These are phyloP conservation scores for Populus ilicifolia DNA, from an alignment of 345 rosid species.

Conservation along the genomic window DNA sequence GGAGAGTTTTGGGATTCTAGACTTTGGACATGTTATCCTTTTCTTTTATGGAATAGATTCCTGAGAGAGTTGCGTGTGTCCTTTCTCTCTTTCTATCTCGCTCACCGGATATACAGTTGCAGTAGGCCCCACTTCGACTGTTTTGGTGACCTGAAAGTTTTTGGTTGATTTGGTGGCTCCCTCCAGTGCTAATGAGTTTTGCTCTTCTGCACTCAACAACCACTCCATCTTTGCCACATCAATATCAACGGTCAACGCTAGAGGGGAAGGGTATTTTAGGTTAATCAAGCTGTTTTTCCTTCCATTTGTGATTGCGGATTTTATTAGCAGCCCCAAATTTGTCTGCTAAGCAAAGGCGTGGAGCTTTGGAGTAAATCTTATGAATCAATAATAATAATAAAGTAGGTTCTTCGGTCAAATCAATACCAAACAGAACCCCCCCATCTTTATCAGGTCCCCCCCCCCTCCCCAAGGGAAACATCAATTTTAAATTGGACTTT, in stretches of 20 bases:
- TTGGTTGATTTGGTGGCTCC: constrained; percentile 43
- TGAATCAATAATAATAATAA: background rate
- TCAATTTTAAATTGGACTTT: background rate
- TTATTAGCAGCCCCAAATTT: constrained; percentile 6
- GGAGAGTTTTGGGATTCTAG: background rate
- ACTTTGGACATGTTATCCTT: constrained; percentile 6
- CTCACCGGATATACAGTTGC: background rate
- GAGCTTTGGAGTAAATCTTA: background rate
- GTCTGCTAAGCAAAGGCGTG: constrained; percentile 21
- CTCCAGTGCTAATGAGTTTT: constrained; percentile 31
- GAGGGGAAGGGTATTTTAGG: background rate
- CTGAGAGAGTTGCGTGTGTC: background rate
- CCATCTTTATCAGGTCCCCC: background rate
- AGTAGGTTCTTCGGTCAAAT: constrained; percentile 16
- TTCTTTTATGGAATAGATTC: constrained; percentile 28
- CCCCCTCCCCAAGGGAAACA: background rate
- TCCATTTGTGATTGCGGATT: background rate
- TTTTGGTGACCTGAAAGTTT: constrained; percentile 29
- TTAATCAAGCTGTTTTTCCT: background rate
- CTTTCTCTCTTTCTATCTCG: background rate
- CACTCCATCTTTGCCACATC: constrained; percentile 26
- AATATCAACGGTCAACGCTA: background rate
- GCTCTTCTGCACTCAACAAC: constrained; percentile 8
- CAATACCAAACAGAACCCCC: constrained; percentile 24
- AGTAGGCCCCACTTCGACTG: constrained; percentile 7